Evolutionary conservation across 129 eudicot genomes (phyloP), one percentile per base, ranked within the genome.

Genomic region (Scalesia atractyloides): DNA sequence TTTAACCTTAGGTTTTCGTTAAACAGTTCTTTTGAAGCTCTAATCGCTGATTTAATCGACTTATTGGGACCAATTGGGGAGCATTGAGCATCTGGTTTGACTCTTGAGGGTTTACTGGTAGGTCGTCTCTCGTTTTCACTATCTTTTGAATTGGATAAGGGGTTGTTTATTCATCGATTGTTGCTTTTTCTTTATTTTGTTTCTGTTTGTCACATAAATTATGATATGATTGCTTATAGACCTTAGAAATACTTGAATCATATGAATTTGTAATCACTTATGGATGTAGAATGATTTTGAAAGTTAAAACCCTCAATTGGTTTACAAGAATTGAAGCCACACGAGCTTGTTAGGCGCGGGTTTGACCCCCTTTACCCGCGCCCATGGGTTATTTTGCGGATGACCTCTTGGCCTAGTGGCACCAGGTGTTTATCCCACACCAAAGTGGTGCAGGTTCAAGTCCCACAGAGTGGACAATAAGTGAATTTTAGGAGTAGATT

Each of bases 71-170:
- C 14, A 19, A 66, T 24, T 24, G 43, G 52, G 66, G 54, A 58
- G 39, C 15, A 50, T 41, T 66, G 7, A 53, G 7, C 58, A 50
- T 49, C 60, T 66, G 73, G 62, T 68, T 75, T 76, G 80, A 76
- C 68, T 62, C 72, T 24, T 56, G 51, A 63, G 48, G 50, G 30
- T 63, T 71, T 72, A 18, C 77, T 72, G 77, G 82, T 71, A 78
- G 58, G 72, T 33, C 22, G 18, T 69, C 50, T 77, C 49, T 71
- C 5, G 12, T n/a, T 56, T 3, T 53, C 24, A 41, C 15, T 65
- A 14, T 73, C 4, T 51, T 63, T 61, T 52, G 39, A 62, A 62
- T n/a, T 36, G 22, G 46, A 58, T 59, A 58, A 17, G 12, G 15
- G 18, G 16, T 68, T 68, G 41, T 76, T 30, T 26, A 8, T 76